Conservation (phyloP, 257 asterid genomes). For the Pogostemon cablin region DNA sequence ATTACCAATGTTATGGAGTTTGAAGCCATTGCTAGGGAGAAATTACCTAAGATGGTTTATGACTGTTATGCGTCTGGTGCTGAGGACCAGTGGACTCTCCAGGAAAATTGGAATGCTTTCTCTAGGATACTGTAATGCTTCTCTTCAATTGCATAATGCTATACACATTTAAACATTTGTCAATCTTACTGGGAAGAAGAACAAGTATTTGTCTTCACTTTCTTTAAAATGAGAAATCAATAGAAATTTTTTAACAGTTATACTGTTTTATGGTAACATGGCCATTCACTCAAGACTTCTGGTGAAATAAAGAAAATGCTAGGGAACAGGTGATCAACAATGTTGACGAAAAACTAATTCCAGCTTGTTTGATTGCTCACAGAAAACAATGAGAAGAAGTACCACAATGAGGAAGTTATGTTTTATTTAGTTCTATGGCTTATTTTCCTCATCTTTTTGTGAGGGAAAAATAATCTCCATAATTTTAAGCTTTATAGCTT, state of each 20-base stretch:
- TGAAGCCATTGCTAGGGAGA: slow-evolving; percentile 59
- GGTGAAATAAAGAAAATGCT: no score
- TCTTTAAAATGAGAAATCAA: background rate
- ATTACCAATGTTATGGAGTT: slow-evolving; percentile 72
- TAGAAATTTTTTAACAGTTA: no score
- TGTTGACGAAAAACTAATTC: no score
- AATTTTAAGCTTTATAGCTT: background rate
- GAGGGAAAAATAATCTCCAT: background rate
- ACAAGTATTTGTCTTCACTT: background rate
- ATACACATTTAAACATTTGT: background rate
- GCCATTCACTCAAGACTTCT: no score
- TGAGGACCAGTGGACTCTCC: slow-evolving; percentile 80
- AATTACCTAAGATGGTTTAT: slow-evolving; percentile 67
- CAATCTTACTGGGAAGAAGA: background rate
- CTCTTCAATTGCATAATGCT: slow-evolving; percentile 8
- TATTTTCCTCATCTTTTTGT: background rate
- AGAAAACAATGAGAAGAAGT: background rate
- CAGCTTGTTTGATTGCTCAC: background rate
- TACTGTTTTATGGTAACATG: no score
- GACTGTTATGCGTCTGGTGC: slow-evolving; percentile 79
- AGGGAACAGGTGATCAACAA: no score
- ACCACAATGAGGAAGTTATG: background rate
- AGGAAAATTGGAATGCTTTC: slow-evolving; percentile 62
- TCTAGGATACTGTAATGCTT: slow-evolving; percentile 61
- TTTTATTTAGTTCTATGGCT: background rate